Conservation (phyloP, 2,329 filamentous ascomycete genomes). For the Talaromyces sp. region DNA sequence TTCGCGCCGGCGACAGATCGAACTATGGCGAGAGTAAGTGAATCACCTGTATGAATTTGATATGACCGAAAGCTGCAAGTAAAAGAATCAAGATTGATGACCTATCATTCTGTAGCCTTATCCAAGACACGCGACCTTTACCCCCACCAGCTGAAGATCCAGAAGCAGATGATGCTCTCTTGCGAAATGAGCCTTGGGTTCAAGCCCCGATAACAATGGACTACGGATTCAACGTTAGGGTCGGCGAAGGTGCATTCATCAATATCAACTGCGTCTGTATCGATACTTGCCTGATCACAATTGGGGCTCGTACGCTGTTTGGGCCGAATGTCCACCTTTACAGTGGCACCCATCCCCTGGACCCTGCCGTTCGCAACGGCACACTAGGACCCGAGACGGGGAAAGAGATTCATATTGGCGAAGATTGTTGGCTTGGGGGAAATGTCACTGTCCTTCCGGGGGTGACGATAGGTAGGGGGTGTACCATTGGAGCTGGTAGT, state of each 20-base stretch:
- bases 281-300: conserved; percentile 68
- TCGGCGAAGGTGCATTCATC: conserved; percentile 68
- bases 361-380: conserved; percentile 69
- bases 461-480: conserved; percentile 70
- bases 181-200: conserved; percentile 63
- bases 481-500: conserved; percentile 71
- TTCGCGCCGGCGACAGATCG: conserved; percentile 56
- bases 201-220: conserved; percentile 66
- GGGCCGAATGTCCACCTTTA: conserved; percentile 75
- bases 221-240: conserved; percentile 69
- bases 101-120: conserved; percentile 47
- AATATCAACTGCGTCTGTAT: conserved; percentile 71
- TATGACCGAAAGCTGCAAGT: background rate
- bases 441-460: conserved; percentile 68
- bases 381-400: conserved; percentile 69
- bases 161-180: conserved; percentile 60
- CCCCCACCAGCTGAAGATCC: conserved; percentile 54
- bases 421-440: conserved; percentile 77
- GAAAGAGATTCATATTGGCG: conserved; percentile 66
- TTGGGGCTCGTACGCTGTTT: conserved; percentile 71
- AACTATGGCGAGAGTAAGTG: conserved; percentile 67
- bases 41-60: background rate
- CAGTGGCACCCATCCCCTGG: conserved; percentile 69
- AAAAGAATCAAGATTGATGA: background rate
- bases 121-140: conserved; percentile 57